Evolutionary conservation across 805 yeast genomes (phyloP).

Genomic region (Metschnikowia henanensis): DNA sequence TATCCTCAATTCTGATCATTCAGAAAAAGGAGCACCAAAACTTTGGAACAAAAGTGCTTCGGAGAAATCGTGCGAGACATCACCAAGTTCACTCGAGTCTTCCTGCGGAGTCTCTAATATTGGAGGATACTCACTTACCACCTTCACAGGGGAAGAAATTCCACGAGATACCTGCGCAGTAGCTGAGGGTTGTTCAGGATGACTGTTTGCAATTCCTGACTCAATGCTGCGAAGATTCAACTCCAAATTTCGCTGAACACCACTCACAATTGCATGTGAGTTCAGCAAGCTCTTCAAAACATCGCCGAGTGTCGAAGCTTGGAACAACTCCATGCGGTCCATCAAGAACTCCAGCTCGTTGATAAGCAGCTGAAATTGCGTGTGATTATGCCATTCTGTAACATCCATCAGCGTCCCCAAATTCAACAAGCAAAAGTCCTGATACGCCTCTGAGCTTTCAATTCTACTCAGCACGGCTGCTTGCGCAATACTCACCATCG

Average conservation of each 20-base stretch:
- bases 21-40: background rate
- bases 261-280: background rate
- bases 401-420: background rate
- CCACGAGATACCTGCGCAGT: background rate
- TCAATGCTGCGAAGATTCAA: background rate
- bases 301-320: background rate
- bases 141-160: background rate
- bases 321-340: background rate
- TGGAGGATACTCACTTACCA: too few species aligned
- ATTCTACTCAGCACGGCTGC: slow-evolving; percentile 1
- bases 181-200: background rate
- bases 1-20: too few species aligned
- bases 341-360: slow-evolving; percentile 4
- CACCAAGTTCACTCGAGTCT: too few species aligned
- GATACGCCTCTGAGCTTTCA: background rate
- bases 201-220: background rate
- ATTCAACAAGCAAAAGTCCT: background rate
- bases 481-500: slow-evolving; percentile 1
- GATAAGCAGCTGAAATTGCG: background rate
- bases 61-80: too few species aligned
- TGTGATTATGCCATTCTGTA: background rate
- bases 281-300: background rate
- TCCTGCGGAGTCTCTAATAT: too few species aligned
- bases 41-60: background rate
- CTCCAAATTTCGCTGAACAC: background rate